Evolutionary conservation across 2,329 filamentous ascomycete species (phyloP), one percentile per base, ranked within the genome.

Genomic region (Plenodomus biglobosus): DNA sequence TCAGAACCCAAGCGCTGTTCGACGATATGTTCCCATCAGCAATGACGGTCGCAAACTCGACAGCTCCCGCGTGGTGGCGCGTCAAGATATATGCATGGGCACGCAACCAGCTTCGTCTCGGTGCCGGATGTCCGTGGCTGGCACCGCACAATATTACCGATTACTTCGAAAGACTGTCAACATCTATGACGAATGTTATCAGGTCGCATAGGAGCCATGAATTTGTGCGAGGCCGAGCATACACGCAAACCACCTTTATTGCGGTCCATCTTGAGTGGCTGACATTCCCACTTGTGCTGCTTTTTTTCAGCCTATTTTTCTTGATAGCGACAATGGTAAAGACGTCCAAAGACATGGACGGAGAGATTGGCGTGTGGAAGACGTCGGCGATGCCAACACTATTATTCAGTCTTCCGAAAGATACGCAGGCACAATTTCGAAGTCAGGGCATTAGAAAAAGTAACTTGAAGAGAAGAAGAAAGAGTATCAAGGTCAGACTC

Each of bases 231-330:
- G 62, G 58, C 1, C 21, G 42, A 3, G 57, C 61, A 2, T 66
- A 42, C 27, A 43, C 18, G 0, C 20, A 18, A n/a, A 44, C 53
- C n/a, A 59, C 35, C 0, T 55, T 40, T n/a, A 40, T 70, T 0
- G 5, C 10, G 0, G 49, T 66, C 1, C 38, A 47, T 13, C 69
- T 65, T 64, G 52, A 4, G 3, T 70, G 65, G 66, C 41, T 69
- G 0, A 45, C 47, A 0, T 56, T 69, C 8, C 67, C 67, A 0
- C 30, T 67, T 3, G 20, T 34, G 3, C 39, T 70, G 0, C 48
- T 69, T 0, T 0, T 57, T 1, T 18, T 65, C 1, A 59, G 48
- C 16, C 27, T 68, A 0, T 6, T 59, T 0, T 70, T 70, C 32
- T 45, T 69, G 8, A 40, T 59, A 1, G 47, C 50, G 0, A 69